Percentiles rank a stretch among this genome's conserved stretches.
Conservation (phyloP, 2,329 filamentous ascomycete species). For the Periconia macrospinosa region DNA sequence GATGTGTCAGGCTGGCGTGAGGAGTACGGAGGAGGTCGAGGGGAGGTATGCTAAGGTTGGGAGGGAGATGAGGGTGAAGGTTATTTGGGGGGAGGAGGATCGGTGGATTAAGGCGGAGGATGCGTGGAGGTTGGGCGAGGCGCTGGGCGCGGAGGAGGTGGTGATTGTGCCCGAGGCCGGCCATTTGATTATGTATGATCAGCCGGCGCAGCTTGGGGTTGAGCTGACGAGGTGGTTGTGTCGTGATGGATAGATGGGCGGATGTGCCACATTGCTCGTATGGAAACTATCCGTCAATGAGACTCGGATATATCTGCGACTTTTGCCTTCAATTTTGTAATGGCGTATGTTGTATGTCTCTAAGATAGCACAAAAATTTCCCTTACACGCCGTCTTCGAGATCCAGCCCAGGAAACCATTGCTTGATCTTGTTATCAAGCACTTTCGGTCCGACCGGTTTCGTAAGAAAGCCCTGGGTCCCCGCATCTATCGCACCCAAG, state of each 20-base stretch:
- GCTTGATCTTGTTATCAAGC: conserved; percentile 17
- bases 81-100: conserved; percentile 23
- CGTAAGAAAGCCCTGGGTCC: conserved; percentile 33
- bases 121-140: conserved; percentile 15
- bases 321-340: neutral
- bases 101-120: conserved; percentile 16
- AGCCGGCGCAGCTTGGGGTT: conserved; percentile 15
- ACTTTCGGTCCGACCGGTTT: conserved; percentile 37
- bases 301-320: too few relatives aligned
- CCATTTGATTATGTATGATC: conserved; percentile 22
- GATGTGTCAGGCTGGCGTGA: conserved; percentile 20
- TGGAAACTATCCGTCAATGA: neutral
- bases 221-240: conserved; percentile 18
- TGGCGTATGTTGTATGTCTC: neutral
- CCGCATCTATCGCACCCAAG: conserved; percentile 24
- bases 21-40: conserved; percentile 19
- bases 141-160: conserved; percentile 14
- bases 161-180: conserved; percentile 16
- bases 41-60: conserved; percentile 18
- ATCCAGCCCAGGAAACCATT: neutral
- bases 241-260: neutral
- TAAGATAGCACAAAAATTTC: neutral
- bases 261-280: neutral
- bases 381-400: neutral
- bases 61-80: conserved; percentile 13